Evolutionary conservation across 768 basidiomycete genomes (phyloP), one percentile per base, ranked within the genome.

Genomic region (Trametes coccinea): DNA sequence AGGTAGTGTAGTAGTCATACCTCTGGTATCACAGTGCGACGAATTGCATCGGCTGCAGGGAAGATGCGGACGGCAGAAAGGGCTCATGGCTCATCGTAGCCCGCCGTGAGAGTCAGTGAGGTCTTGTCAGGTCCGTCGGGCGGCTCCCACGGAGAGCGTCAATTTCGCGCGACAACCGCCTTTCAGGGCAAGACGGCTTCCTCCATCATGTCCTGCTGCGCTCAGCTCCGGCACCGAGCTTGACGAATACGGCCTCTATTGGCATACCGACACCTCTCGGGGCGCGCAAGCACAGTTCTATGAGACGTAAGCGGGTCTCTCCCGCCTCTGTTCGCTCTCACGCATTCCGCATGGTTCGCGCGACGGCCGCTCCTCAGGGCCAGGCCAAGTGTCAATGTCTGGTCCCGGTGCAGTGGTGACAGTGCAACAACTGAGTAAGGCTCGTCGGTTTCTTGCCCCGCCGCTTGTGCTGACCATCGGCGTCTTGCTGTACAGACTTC

Each of bases 151-250:
- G 60, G 30, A 51, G 3, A n/a, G 41, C 34, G 39, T 31, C 30
- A 27, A 16, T n/a, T 61, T 56, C 60, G 59, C 59, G 53, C 53
- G 59, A 43, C 34, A 54, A 30, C 53, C 59, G 59, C 59, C 39
- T 11, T 41, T 45, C 59, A 54, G 53, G 59, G 53, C 53, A 48
- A 39, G 47, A 34, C 22, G 41, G 53, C 8, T 31, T 14, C 30
- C 34, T 55, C 59, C 59, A 60, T 60, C 59, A 60, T 47, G 31
- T 47, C 13, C n/a, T 27, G 30, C n/a, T 31, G 53, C 39, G 59
- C 59, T 29, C 47, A 48, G 27, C 16, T 30, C 59, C 59, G 59
- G 59, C 47, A 60, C 53, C 53, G 59, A 60, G 29, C 54, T 46
- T 41, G 30, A 55, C 60, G 39, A 55, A 61, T 54, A 9, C 39